Conservation (phyloP, 2,329 filamentous ascomycete genomes). For the Fusarium sp. region DNA sequence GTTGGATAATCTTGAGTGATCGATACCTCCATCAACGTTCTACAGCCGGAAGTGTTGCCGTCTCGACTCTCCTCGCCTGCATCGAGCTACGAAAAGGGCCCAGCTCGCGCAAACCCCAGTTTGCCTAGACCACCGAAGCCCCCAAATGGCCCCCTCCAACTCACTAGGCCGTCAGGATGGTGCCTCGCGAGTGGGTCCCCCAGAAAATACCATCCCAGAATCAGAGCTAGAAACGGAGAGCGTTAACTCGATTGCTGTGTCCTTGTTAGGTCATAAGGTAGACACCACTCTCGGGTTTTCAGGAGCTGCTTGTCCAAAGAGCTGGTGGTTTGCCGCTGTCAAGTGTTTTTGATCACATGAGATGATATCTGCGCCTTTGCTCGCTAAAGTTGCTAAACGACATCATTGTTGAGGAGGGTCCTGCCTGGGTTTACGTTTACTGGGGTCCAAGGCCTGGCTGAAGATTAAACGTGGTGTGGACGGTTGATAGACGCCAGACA, state of each 20-base stretch:
- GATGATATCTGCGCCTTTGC: not conserved
- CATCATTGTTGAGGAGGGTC: slow-evolving; percentile 18
- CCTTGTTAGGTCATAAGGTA: slow-evolving; percentile 1
- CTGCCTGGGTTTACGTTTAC: not conserved
- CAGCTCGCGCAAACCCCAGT: slow-evolving; percentile 38
- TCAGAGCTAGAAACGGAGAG: not conserved
- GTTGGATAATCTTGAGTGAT: slow-evolving; percentile 1
- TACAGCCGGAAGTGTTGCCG: slow-evolving; percentile 31
- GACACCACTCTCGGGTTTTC: not conserved
- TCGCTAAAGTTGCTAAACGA: not conserved
- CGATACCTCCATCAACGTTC: slow-evolving; percentile 3
- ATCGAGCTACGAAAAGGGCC: slow-evolving; percentile 34
- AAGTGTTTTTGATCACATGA: not conserved
- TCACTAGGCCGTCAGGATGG: slow-evolving; percentile 28
- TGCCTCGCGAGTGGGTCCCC: slow-evolving; percentile 22
- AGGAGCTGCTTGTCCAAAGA: not conserved
- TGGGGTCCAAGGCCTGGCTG: slow-evolving; percentile 4
- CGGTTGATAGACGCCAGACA: slow-evolving; percentile 35
- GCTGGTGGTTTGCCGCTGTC: not conserved
- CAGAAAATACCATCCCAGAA: slow-evolving; percentile 13
- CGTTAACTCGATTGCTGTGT: not conserved
- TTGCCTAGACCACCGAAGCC: slow-evolving; percentile 37
- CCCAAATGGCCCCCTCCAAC: slow-evolving; percentile 24
- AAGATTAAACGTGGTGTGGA: slow-evolving; percentile 33
- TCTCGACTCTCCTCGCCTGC: slow-evolving; percentile 17